phyloP scores from a whole-genome alignment of 768 basidiomycete species.

The Royoungia palumana region DNA sequence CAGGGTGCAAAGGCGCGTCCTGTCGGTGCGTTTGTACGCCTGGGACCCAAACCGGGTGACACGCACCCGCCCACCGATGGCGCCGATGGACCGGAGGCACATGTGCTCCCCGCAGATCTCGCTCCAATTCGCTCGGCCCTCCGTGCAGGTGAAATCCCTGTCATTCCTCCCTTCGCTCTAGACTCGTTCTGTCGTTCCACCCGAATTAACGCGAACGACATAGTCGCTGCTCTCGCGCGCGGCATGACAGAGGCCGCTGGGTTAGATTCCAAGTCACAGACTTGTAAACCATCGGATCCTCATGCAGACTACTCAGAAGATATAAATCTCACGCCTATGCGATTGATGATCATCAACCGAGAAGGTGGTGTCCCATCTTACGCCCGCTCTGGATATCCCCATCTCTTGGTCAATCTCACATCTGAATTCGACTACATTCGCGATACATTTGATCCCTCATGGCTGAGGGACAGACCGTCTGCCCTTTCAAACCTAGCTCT shows the following conservation, averaged over 20 bases:
- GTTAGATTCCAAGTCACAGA: conserved; percentile 41
- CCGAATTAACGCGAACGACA: conserved; percentile 83
- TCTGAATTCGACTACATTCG: conserved; percentile 86
- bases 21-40: conserved; percentile 79
- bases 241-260: conserved; percentile 69
- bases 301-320: conserved; percentile 45
- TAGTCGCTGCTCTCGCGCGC: conserved; percentile 80
- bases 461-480: conserved; percentile 77
- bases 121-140: conserved; percentile 85
- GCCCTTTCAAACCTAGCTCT: conserved; percentile 83
- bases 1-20: conserved; percentile 88
- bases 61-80: conserved; percentile 28
- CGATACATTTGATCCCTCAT: conserved; percentile 75
- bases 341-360: conserved; percentile 95
- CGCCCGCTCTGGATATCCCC: conserved; percentile 90
- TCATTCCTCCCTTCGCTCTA: conserved; percentile 88
- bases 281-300: conserved; percentile 28
- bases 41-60: conserved; percentile 71
- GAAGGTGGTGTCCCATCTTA: conserved; percentile 98
- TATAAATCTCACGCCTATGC: conserved; percentile 86
- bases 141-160: conserved; percentile 92
- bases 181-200: conserved; percentile 87
- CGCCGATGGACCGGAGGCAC: conserved; percentile 61
- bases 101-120: conserved; percentile 77
- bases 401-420: conserved; percentile 90